phyloP scores from a whole-genome alignment of 257 asterid species.

The Rehmannia glutinosa region DNA sequence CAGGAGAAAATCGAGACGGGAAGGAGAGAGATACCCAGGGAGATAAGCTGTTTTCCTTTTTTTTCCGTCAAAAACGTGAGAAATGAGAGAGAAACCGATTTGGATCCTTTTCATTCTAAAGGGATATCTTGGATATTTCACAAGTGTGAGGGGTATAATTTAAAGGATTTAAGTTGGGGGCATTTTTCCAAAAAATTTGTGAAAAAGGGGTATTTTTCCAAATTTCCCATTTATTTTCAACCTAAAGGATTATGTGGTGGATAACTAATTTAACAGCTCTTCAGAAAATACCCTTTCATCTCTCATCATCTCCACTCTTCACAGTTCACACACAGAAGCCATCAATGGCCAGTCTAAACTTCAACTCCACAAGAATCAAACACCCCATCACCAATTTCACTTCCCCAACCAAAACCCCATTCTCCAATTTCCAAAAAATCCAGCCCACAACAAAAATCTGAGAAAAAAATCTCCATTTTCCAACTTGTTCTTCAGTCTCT shows the following conservation, averaged over 20 bases:
- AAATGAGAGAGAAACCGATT: too few species aligned
- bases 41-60: too few species aligned
- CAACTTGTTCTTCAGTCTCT: constrained; percentile 44
- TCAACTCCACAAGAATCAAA: constrained; percentile 49
- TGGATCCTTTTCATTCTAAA: too few species aligned
- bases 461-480: constrained; percentile 31
- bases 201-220: too few species aligned
- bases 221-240: background rate
- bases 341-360: constrained; percentile 62
- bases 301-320: constrained; percentile 16
- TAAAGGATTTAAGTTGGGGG: too few species aligned
- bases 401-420: constrained; percentile 21
- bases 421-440: background rate
- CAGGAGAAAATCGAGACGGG: too few species aligned
- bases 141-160: too few species aligned
- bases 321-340: constrained; percentile 13
- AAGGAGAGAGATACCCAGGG: too few species aligned
- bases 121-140: too few species aligned
- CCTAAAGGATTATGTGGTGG: constrained; percentile 18
- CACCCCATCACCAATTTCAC: constrained; percentile 37
- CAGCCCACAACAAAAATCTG: constrained; percentile 15
- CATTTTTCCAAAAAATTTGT: too few species aligned
- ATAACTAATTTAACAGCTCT: constrained; percentile 40
- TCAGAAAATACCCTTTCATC: constrained; percentile 10
- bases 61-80: too few species aligned